A percentile compares a stretch with the other conserved stretches of the same genome.
phyloP scores from a whole-genome alignment of 108 stramenopile species.

The Ochromonas danica region DNA sequence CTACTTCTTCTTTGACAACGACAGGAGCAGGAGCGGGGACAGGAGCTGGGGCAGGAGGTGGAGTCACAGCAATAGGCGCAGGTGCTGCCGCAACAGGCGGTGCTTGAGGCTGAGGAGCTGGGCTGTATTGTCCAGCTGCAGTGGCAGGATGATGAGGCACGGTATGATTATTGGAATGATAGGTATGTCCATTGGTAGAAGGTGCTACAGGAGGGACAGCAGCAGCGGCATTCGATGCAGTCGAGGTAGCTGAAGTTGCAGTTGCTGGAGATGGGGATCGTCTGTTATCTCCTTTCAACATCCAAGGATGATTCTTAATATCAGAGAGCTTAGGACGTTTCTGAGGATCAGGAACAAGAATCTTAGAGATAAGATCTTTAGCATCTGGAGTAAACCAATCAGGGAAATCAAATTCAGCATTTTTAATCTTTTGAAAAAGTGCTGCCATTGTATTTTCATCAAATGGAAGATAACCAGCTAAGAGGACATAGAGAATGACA shows the following conservation, averaged over 20 bases:
- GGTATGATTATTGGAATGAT: no score
- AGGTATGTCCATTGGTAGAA: no score
- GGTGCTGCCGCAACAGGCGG: no score
- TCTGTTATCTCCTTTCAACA: not conserved
- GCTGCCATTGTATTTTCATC: slow-evolving; percentile 67
- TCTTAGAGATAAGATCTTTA: slow-evolving; percentile 60
- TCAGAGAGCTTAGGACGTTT: slow-evolving; percentile 39
- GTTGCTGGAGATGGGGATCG: not conserved
- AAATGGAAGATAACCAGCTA: slow-evolving; percentile 75
- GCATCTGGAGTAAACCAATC: slow-evolving; percentile 58
- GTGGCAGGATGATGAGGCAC: no score
- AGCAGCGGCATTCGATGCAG: not conserved
- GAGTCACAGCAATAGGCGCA: no score
- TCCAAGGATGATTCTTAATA: slow-evolving; percentile 22
- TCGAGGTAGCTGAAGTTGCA: not conserved
- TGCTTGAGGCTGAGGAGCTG: no score
- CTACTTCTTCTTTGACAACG: no score
- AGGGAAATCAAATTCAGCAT: slow-evolving; percentile 65
- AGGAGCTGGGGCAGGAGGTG: no score
- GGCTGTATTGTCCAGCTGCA: no score
- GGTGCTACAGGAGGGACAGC: no score
- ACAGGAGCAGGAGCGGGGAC: no score
- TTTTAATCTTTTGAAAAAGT: slow-evolving; percentile 70
- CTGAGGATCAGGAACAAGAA: slow-evolving; percentile 68
- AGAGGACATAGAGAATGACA: slow-evolving; percentile 74